Base-by-base conservation (phyloP, 805 yeast species). In the Saturnispora diversa region DNA sequence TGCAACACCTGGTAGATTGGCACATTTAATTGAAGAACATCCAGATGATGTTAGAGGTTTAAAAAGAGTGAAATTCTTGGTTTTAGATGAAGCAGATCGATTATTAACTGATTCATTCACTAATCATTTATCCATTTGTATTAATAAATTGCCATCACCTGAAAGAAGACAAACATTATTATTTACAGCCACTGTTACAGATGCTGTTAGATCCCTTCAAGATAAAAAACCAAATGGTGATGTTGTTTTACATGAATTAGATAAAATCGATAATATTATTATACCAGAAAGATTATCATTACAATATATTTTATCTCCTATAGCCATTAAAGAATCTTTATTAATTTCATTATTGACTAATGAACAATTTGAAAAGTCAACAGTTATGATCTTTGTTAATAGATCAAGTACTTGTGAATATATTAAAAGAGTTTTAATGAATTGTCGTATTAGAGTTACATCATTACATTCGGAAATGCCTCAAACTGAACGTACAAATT, bases 1-100 rank as follows among this genome's bases (percentile, higher is more conserved):
- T 47, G 98, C 98, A 2, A 92, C 98, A 0, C 98, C 98, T 0
- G 98, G 98, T 12, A 70, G 98, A 55, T 64, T 92, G 45, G 97
- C 97, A 0, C 97, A 90, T 60, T 79, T 92, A 15, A 61, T 80
- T 46, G 75, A 79, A 52, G 83, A 92, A 56, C 96, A 96, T 13
- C 94, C 83, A 43, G 97, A 92, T 46, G 84, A 94, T 4, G 68
- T 82, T 0, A 68, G 75, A 28, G 95, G 96, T 0, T 65, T 92
- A 36, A 75, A 80, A 50, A 69, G 94, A 50, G 80, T 83, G 13
- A 79, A 80, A 56, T 92, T 69, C 54, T 65, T 92, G 39, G 97
- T 92, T 2, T 65, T 92, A 2, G 98, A 92, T 68, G 98, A 90
- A 65, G 98, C 98, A 1, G 98, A 92, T 69, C 72, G 96, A 46